Conservation (phyloP, 2,329 filamentous ascomycete genomes). For the Epichloe bromicola region DNA sequence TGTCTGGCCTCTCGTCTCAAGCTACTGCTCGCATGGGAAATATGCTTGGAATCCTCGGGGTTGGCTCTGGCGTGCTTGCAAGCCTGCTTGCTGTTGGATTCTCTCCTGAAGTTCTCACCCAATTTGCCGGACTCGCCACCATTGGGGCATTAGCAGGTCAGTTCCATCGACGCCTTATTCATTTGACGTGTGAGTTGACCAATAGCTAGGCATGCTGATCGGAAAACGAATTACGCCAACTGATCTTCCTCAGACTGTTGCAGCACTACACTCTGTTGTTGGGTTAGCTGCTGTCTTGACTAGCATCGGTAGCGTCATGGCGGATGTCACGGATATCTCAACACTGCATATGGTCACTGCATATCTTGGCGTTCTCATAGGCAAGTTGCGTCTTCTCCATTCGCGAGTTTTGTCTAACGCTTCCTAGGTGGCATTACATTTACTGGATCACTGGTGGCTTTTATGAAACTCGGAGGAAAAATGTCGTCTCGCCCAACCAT, state of each 20-base stretch:
- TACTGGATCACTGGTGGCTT: constrained; percentile 80
- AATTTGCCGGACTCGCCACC: constrained; percentile 66
- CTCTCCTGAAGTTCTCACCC: constrained; percentile 61
- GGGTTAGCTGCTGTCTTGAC: constrained; percentile 80
- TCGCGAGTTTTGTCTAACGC: background rate
- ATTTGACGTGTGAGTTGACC: constrained; percentile 1
- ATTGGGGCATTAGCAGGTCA: constrained; percentile 52
- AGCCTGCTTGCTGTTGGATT: constrained; percentile 75
- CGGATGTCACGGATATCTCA: constrained; percentile 54
- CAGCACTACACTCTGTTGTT: constrained; percentile 79
- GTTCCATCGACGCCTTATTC: constrained; percentile 5
- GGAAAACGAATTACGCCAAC: constrained; percentile 81
- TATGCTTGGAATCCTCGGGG: constrained; percentile 74
- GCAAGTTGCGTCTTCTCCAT: constrained; percentile 16
- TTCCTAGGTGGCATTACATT: constrained; percentile 63
- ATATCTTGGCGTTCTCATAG: constrained; percentile 77
- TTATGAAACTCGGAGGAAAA: constrained; percentile 70
- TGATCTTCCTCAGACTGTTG: constrained; percentile 78
- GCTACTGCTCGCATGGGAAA: constrained; percentile 75
- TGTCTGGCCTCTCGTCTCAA: constrained; percentile 73
- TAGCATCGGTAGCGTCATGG: constrained; percentile 76
- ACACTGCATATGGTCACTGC: constrained; percentile 75
- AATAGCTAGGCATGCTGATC: constrained; percentile 50
- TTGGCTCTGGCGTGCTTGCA: constrained; percentile 69
- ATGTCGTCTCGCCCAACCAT: constrained; percentile 68